Base-by-base conservation (phyloP, 805 yeast genomes). In the Lipomyces yamanashiensis region DNA sequence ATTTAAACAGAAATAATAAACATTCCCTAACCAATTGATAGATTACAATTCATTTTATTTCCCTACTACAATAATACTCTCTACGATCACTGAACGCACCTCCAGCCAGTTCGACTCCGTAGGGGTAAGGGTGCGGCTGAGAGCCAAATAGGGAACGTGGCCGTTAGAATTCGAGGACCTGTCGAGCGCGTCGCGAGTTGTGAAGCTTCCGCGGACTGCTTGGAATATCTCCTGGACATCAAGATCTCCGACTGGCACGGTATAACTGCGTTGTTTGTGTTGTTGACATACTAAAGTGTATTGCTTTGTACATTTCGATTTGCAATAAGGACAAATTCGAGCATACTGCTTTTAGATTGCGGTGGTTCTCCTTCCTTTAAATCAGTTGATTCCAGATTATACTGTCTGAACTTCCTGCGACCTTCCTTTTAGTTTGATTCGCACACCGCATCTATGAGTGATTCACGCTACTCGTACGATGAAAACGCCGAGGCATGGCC, bases 401-500 rank as follows among this genome's bases (percentile, higher is more conserved):
- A 17, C 47, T 4, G 19, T 21, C 17, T n/a, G 43, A 12, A n/a
- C n/a, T 13, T 39, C 43, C 13, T 13, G 7, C n/a, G 7, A 39
- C 7, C 43, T 39, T 12, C n/a, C 43, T 2, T n/a, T 12, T 13
- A 39, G 10, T 13, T 13, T 2, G 10, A 19, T 7, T 21, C n/a
- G n/a, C 17, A 7, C 21, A 23, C 19, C 36, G 36, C 44, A 52
- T 28, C 41, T 50, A 82, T 82, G 85, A 79, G 83, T 59, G 82
- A 81, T 69, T 76, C 85, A 54, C 76, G 87, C 71, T 89, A 88
- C 76, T 85, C 86, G 48, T 92, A 92, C 75, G 98, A 92, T 78
- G 97, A 92, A 74, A 85, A 85, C 66, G 87, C 92, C 55, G 95
- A 90, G 71, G 90, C 95, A 1, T 92, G 97, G 97, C 98, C 98